These are phyloP conservation scores for Drechmeria coniospora DNA, from an alignment of 2,329 filamentous ascomycete genomes.

Conservation along the genomic window DNA sequence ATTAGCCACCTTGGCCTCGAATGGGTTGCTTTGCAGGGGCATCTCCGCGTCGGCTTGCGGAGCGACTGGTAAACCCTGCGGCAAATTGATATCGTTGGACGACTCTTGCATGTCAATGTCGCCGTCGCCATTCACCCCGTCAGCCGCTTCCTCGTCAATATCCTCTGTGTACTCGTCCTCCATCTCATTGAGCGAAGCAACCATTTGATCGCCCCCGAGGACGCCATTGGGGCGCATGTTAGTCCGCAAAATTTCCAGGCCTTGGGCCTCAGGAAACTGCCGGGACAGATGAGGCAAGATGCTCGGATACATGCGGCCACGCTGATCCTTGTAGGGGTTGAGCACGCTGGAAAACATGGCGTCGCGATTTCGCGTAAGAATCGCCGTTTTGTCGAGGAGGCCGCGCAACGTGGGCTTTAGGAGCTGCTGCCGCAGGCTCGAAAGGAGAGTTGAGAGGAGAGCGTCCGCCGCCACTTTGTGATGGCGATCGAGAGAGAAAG, in stretches of 20 bases:
- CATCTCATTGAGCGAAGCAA: conserved; percentile 20
- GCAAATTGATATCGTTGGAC: conserved; percentile 5
- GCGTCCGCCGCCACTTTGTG: conserved; percentile 40
- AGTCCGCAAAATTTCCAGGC: conserved; percentile 55
- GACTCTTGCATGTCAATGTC: neutral
- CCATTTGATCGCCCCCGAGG: conserved; percentile 11
- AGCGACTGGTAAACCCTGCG: conserved; percentile 7
- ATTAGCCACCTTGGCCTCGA: conserved; percentile 11
- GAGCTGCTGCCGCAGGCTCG: conserved; percentile 46
- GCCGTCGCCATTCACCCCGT: conserved; percentile 5
- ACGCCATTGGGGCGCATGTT: conserved; percentile 32
- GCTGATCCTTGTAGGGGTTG: conserved; percentile 53
- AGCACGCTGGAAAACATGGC: conserved; percentile 72
- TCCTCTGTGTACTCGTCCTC: conserved; percentile 22
- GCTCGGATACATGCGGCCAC: conserved; percentile 51
- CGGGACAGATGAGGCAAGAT: conserved; percentile 67
- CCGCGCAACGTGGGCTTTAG: conserved; percentile 57
- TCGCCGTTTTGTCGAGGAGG: conserved; percentile 66
- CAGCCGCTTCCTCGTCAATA: conserved; percentile 15
- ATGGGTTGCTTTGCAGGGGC: conserved; percentile 20
- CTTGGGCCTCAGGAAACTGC: conserved; percentile 44
- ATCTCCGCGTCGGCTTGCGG: conserved; percentile 10
- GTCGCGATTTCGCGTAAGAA: conserved; percentile 51
- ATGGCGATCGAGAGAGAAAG: conserved; percentile 21
- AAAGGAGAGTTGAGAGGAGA: conserved; percentile 49